Evolutionary conservation across 495 filamentous ascomycete species (phyloP).

Genomic region (Penicillium atrosanguineum): DNA sequence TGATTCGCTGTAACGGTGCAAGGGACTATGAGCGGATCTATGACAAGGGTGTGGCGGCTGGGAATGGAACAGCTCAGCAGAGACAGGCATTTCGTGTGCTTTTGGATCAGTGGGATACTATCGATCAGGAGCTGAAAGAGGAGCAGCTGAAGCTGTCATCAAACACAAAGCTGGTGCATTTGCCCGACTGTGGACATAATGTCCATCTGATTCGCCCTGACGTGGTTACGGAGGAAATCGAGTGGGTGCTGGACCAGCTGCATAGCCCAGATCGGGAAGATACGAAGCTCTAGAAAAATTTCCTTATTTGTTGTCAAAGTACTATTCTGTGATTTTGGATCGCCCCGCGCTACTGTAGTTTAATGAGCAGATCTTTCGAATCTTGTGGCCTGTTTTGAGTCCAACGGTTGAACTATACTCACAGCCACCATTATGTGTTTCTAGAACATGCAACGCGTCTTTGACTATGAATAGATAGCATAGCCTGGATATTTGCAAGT

Average conservation of each 20-base stretch:
- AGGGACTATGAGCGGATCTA: conserved; percentile 36
- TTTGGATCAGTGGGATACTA: conserved; percentile 34
- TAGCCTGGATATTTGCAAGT: not conserved
- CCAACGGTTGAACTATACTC: not conserved
- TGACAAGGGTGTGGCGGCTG: conserved; percentile 27
- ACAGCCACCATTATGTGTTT: not conserved
- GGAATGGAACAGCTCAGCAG: conserved; percentile 33
- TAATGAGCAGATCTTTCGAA: not conserved
- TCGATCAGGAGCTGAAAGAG: conserved; percentile 41
- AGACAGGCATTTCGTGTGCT: conserved; percentile 27
- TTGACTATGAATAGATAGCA: not conserved
- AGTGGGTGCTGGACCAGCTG: conserved; percentile 43
- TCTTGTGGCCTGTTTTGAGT: not conserved
- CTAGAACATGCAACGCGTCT: not conserved
- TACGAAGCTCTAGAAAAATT: conserved; percentile 7
- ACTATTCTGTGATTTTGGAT: not conserved
- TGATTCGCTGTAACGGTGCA: conserved; percentile 34
- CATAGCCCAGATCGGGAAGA: not conserved
- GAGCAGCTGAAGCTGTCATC: conserved; percentile 43
- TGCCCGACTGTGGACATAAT: conserved; percentile 50
- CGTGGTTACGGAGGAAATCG: conserved; percentile 43
- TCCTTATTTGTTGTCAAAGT: not conserved
- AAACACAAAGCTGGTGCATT: conserved; percentile 31
- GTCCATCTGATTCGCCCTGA: conserved; percentile 47
- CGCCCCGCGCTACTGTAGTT: not conserved